Conservation (phyloP, 208 protist species). For the Leishmania major region DNA sequence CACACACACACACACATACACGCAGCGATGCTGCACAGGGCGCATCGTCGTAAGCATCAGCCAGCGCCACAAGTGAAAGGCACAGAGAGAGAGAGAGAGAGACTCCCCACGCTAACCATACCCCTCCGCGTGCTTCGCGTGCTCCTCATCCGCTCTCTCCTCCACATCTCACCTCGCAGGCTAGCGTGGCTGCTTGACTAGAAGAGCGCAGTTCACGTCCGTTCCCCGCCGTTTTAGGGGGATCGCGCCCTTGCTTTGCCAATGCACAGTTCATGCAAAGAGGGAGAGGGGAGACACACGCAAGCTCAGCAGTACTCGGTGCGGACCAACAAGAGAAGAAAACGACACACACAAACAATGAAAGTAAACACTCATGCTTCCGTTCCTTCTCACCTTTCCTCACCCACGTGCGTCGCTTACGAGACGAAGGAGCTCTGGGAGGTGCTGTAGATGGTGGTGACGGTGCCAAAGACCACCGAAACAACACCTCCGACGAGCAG, state of each 20-base stretch:
- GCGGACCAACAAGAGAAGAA: neutral
- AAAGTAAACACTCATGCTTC: neutral
- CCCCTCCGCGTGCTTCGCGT: neutral
- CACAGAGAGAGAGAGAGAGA: neutral
- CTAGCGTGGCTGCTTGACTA: neutral
- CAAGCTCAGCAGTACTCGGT: neutral
- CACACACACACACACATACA: neutral
- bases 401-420: neutral
- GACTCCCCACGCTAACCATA: neutral
- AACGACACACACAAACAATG: neutral
- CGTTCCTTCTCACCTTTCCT: neutral
- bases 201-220: neutral
- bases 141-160: neutral
- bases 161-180: neutral
- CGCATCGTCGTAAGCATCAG: neutral
- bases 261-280: too few species aligned
- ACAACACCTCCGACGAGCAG: slow-evolving; percentile 49
- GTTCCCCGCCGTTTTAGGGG: neutral
- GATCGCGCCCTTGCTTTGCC: neutral
- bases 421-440: slow-evolving; percentile 38
- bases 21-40: neutral
- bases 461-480: slow-evolving; percentile 43
- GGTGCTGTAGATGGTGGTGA: slow-evolving; percentile 48
- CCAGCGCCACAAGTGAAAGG: neutral
- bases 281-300: neutral